A percentile compares a stretch with the other conserved stretches of the same genome.
Conservation (phyloP, 441 rosid genomes). For the Pelargonium cotyledonis region DNA sequence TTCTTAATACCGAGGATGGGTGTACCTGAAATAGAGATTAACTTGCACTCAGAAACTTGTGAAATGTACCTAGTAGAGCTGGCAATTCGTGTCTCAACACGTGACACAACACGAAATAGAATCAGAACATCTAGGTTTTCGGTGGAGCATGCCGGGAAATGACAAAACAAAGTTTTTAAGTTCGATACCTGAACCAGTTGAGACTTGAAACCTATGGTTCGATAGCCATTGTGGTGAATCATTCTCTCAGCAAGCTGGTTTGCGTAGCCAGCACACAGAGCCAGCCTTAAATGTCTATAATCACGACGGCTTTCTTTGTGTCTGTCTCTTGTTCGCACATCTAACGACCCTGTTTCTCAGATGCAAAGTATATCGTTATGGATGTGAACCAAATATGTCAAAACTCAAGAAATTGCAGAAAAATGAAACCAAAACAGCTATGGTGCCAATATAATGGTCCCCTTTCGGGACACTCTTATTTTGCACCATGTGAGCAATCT, state of each 20-base stretch:
- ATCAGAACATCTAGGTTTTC: neutral
- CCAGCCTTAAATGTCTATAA: conserved; percentile 74
- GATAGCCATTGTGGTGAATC: conserved; percentile 88
- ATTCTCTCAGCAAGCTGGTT: conserved; percentile 86
- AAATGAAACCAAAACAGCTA: no score
- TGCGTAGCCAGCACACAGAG: conserved; percentile 79
- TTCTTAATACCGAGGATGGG: conserved; percentile 66
- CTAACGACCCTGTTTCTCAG: conserved; percentile 58
- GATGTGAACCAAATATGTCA: neutral
- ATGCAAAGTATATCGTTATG: conserved; percentile 5
- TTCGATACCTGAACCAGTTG: conserved; percentile 77
- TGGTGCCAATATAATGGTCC: no score
- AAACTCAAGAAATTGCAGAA: neutral
- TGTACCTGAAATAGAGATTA: conserved; percentile 53
- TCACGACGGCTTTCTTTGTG: conserved; percentile 38
- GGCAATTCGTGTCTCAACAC: neutral
- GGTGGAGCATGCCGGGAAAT: neutral
- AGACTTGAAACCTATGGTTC: conserved; percentile 66
- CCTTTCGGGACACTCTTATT: no score
- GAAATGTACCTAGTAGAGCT: neutral
- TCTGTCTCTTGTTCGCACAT: conserved; percentile 50
- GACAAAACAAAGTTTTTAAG: neutral
- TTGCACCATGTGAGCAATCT: no score
- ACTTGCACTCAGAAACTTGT: conserved; percentile 11
- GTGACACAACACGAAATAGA: no score